Evolutionary conservation across 1,139 yeast genomes (phyloP), one percentile per base, ranked within the genome.

Genomic region (Geotrichum reessii): DNA sequence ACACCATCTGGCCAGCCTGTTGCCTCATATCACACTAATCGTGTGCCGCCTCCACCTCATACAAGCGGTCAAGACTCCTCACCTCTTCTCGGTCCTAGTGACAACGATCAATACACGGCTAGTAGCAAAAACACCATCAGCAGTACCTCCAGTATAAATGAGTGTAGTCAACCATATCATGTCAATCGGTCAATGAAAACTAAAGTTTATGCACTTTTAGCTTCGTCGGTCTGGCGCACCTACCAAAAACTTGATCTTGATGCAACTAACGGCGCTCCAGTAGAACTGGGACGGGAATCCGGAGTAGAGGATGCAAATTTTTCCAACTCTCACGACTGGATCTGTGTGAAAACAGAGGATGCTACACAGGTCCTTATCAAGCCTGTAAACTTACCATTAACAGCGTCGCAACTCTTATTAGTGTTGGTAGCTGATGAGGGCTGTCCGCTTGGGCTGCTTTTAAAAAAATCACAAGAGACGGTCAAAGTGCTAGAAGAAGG

Each of bases 131-230:
- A 37, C 53, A 51, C 53, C 24, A 37, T 58, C 21, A 47, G 28
- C 37, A 52, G 53, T 12, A 50, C 31, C 12, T 37, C 28, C 14
- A 53, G 57, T 46, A 27, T 44, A n/a, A 42, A 46, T 14, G 59
- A 24, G n/a, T 11, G 52, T 14, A 24, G 33, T 9, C 25, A 61
- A 11, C 69, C 70, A 21, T 68, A 66, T 51, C 63, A 65, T 19
- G 64, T 68, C 25, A 67, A 66, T 42, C 57, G 70, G 46, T 50
- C 65, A 1, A 65, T 67, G 66, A 67, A 67, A 49, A 68, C 70
- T 9, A 68, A 68, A 48, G 66, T 69, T 6, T 69, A 67, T 48
- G 66, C 69, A 7, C 59, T 69, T 28, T 65, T 67, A 58, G 71
- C 71, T 1, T 63, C 71, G 7, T 62, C 69, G 17, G 65, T 66